A percentile compares a stretch with the other conserved stretches of the same genome.
Conservation (phyloP, 164 flowering plant genomes). For the Tetracentron sinense region DNA sequence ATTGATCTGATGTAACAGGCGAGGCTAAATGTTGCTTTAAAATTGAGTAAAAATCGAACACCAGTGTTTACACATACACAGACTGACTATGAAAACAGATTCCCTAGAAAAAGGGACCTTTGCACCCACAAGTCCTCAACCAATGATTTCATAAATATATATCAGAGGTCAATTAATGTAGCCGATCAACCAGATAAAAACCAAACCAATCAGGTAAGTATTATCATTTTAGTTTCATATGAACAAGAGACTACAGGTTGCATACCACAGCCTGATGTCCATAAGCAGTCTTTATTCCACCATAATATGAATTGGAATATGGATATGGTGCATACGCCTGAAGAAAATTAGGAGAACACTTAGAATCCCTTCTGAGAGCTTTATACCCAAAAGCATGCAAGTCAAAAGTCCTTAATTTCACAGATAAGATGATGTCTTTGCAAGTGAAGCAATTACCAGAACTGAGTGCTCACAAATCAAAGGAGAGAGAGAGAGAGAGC, state of each 20-base stretch:
- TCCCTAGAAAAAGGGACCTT: neutral
- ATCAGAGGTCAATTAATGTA: neutral
- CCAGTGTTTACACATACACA: neutral
- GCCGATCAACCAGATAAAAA: neutral
- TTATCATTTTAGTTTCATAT: neutral
- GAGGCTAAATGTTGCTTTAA: neutral
- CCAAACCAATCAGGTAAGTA: neutral
- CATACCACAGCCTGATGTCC: conserved; percentile 79
- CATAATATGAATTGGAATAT: conserved; percentile 77
- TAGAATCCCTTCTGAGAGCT: conserved; percentile 8
- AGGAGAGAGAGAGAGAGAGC: neutral
- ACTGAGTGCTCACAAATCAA: no score
- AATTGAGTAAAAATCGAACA: neutral
- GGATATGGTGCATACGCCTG: conserved; percentile 81
- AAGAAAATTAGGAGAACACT: conserved; percentile 14
- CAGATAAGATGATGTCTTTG: neutral
- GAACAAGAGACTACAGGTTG: conserved; percentile 2
- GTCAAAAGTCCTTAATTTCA: neutral
- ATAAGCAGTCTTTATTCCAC: conserved; percentile 70
- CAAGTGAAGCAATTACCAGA: neutral
- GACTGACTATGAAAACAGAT: no score
- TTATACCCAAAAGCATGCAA: neutral
- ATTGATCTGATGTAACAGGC: neutral
- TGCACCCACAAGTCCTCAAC: neutral
- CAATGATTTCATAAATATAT: neutral